Base-by-base conservation (phyloP, 1,284 basidiomycete genomes). In the Microbotryum scabiosae region DNA sequence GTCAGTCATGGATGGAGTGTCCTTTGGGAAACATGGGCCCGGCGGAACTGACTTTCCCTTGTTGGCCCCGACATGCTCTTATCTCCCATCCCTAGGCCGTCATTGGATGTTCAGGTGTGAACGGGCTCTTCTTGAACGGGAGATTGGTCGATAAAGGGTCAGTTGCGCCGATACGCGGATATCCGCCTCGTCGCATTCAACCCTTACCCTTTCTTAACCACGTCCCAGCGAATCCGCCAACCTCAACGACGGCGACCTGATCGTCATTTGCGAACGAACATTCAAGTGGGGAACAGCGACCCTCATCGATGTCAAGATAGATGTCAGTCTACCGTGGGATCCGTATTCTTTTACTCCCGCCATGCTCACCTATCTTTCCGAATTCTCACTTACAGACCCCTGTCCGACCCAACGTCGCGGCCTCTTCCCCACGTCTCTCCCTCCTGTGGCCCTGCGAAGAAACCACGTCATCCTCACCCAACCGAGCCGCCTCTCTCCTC, bases 211-310 rank as follows among this genome's bases (percentile, higher is more conserved):
- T 12, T 41, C 16, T 41, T 12, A 41, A 41, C 12, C 14, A 41
- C 12, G 12, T 41, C 36, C 12, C 16, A 41, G 36, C 36, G 36
- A 41, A 41, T 41, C 36, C 10, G 41, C 30, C 18, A 12, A 28
- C 26, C 46, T 55, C 26, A 16, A 47, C 14, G n/a, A 55, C 30
- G 28, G 28, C 28, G 54, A 55, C 45, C n/a, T 23, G 30, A 41
- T 55, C 46, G 21, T 47, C 45, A 55, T 55, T 46, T 55, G 54
- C 54, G 54, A 48, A 2, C 54, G 54, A 4, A 32, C 36, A 28
- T 55, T 47, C 28, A 26, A 23, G 10, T 55, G 54, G 54, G 45
- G 30, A 47, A 16, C 45, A n/a, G 54, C 54, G 2, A 47, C 44
- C 6, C 20, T 30, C 26, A 30, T 47, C n/a, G 14, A 32, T 5